Conservation (phyloP, 441 rosid genomes). For the Corymbia citriodora region DNA sequence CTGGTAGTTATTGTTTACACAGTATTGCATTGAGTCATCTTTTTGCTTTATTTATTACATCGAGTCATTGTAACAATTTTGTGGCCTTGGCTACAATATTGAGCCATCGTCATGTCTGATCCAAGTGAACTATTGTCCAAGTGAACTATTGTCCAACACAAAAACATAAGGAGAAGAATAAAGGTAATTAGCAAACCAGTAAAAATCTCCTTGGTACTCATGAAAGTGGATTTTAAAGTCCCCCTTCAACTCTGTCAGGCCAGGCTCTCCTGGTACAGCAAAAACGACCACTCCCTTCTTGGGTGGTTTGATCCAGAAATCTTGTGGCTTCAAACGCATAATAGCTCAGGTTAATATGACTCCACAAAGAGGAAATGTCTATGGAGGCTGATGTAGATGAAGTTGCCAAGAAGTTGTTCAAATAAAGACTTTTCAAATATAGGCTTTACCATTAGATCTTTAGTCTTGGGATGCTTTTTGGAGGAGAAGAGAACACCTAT, state of each 20-base stretch:
- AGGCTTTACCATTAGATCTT: constrained; percentile 55
- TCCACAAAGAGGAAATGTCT: neutral
- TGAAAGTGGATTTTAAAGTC: constrained; percentile 87
- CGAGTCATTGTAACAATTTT: neutral
- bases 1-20: neutral
- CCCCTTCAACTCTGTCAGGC: constrained; percentile 66
- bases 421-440: neutral
- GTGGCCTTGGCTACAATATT: neutral
- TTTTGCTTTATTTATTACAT: neutral
- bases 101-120: neutral
- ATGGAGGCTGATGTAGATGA: neutral
- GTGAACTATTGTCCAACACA: neutral
- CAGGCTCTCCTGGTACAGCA: constrained; percentile 90
- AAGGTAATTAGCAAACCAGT: constrained; percentile 45
- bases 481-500: constrained; percentile 81
- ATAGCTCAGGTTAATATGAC: neutral
- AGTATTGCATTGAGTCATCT: neutral
- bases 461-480: constrained; percentile 68
- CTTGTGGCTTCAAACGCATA: constrained; percentile 61
- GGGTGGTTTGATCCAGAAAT: constrained; percentile 77
- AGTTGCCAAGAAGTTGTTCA: neutral
- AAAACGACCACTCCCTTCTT: constrained; percentile 72
- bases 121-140: neutral
- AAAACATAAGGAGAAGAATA: neutral
- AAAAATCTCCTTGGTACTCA: constrained; percentile 84